phyloP scores from a whole-genome alignment of 2,329 filamentous ascomycete genomes.

The Colletotrichum sp. region DNA sequence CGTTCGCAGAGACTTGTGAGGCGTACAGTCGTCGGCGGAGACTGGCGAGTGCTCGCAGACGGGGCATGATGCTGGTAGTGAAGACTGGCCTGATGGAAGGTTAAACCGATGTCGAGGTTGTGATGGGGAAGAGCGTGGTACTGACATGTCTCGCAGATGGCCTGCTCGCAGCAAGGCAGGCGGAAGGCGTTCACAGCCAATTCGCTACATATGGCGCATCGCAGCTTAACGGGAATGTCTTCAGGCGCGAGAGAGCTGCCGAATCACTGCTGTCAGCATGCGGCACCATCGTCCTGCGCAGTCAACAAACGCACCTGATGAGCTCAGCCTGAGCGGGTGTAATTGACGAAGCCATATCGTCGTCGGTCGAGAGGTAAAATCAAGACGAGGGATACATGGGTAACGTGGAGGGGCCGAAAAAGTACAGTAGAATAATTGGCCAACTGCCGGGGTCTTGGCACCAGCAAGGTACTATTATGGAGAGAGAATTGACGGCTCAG shows the following conservation, averaged over 20 bases:
- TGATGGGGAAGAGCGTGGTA: conserved; percentile 3
- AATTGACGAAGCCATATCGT: conserved; percentile 32
- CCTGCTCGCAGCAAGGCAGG: conserved; percentile 92
- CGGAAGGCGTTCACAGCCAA: conserved; percentile 90
- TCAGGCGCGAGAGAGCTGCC: conserved; percentile 76
- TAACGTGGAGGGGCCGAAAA: conserved; percentile 8
- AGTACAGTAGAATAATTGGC: neutral
- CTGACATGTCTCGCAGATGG: conserved; percentile 90
- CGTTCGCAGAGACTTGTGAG: conserved; percentile 88
- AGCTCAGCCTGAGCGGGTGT: conserved; percentile 63
- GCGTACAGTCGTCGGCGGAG: conserved; percentile 83
- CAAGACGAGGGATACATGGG: conserved; percentile 21
- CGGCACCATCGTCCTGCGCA: neutral
- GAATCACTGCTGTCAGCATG: conserved; percentile 17
- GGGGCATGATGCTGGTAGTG: conserved; percentile 80
- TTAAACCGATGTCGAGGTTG: neutral
- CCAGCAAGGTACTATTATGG: neutral
- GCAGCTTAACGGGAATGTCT: conserved; percentile 93
- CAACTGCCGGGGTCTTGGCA: neutral
- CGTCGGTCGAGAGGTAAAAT: conserved; percentile 15
- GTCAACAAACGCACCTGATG: conserved; percentile 50
- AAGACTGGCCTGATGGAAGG: conserved; percentile 70
- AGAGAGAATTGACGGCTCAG: neutral
- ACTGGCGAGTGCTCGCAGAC: conserved; percentile 93
- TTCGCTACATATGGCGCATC: conserved; percentile 92